These are phyloP conservation scores for Fraxinus quadrangulata DNA, from an alignment of 257 asterid genomes.

Conservation along the genomic window DNA sequence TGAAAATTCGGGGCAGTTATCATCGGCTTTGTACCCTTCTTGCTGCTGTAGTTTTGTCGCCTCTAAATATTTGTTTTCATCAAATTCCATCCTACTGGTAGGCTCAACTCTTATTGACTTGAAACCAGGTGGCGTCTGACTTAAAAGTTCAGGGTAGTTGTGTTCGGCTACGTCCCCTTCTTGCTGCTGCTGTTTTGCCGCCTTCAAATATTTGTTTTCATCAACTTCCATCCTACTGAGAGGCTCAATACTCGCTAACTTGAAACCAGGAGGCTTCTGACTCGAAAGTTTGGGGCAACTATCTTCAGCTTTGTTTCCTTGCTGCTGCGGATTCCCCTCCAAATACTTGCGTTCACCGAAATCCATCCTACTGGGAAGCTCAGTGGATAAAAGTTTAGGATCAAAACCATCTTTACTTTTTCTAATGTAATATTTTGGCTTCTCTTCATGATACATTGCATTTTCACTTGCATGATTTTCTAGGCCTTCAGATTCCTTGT, in stretches of 20 bases:
- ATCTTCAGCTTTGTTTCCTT: constrained; percentile 19
- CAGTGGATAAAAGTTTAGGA: constrained; percentile 5
- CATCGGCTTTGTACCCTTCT: constrained; percentile 18
- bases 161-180: constrained; percentile 22
- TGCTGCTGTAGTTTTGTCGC: constrained; percentile 16
- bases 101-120: constrained; percentile 15
- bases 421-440: constrained; percentile 8
- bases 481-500: constrained; percentile 17
- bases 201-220: not conserved
- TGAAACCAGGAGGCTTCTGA: constrained; percentile 46
- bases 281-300: constrained; percentile 11
- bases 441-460: not conserved
- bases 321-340: constrained; percentile 16
- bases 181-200: constrained; percentile 15
- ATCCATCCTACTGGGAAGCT: constrained; percentile 14
- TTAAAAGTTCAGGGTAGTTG: constrained; percentile 3
- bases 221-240: not conserved
- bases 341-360: not conserved
- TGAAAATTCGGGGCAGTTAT: constrained; percentile 10
- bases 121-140: constrained; percentile 43
- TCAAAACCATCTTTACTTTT: constrained; percentile 6
- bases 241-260: constrained; percentile 28
- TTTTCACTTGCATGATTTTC: constrained; percentile 16
- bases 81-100: not conserved
- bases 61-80: not conserved